A percentile compares a stretch with the other conserved stretches of the same genome.
Evolutionary conservation across 345 rosid species (phyloP).

Genomic region (Boechera stricta): DNA sequence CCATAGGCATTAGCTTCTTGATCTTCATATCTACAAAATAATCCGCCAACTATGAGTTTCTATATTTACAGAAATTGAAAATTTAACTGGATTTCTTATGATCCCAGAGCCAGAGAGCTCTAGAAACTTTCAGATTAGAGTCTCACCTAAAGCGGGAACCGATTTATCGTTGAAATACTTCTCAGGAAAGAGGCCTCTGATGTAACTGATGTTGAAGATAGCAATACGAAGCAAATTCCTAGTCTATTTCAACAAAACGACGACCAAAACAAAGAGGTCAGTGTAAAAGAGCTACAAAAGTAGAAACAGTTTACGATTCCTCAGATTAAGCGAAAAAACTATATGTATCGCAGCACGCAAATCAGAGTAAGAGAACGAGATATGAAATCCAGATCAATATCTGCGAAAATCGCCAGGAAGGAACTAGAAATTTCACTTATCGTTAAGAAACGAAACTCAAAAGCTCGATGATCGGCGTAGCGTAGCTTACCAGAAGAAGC

Average conservation of each 20-base stretch:
- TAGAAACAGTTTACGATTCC: constrained; percentile 13
- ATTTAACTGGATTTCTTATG: background rate
- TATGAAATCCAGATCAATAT: background rate
- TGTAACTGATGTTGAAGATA: constrained; percentile 93
- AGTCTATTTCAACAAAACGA: constrained; percentile 54
- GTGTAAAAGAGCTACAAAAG: constrained; percentile 8
- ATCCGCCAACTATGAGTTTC: constrained; percentile 1
- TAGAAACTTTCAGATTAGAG: constrained; percentile 24
- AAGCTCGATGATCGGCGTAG: constrained; percentile 19
- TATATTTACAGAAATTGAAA: background rate
- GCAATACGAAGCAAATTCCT: constrained; percentile 94
- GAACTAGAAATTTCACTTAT: constrained; percentile 5
- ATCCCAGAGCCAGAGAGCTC: constrained; percentile 10
- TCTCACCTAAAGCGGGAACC: constrained; percentile 90
- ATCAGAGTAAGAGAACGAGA: background rate
- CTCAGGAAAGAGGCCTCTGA: constrained; percentile 95
- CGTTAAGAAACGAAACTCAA: constrained; percentile 9
- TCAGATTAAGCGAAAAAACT: constrained; percentile 4
- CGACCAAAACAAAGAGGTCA: constrained; percentile 19
- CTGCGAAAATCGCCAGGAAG: constrained; percentile 13
- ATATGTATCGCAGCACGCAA: background rate
- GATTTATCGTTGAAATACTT: constrained; percentile 93
- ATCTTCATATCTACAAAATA: constrained; percentile 79
- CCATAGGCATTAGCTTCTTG: constrained; percentile 97
- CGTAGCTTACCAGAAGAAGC: constrained; percentile 79